Evolutionary conservation across 2,329 filamentous ascomycete genomes (phyloP).

Genomic region (Hymenoscyphus scutula): DNA sequence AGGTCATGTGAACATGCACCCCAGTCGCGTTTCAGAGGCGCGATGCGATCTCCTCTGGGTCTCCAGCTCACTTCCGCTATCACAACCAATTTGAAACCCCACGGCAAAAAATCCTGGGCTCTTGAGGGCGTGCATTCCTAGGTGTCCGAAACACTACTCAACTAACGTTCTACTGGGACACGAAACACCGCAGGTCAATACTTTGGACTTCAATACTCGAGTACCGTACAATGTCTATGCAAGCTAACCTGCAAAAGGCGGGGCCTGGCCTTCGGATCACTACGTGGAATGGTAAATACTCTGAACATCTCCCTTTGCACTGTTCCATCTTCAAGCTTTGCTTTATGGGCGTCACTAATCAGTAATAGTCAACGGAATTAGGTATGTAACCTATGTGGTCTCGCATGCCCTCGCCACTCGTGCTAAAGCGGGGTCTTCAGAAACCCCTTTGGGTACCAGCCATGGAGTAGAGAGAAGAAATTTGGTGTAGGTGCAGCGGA

Average conservation of each 20-base stretch:
- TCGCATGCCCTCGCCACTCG: not conserved
- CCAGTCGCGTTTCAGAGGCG: too few relatives aligned
- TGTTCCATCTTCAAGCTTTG: not conserved
- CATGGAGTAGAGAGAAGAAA: constrained; percentile 70
- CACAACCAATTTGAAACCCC: too few relatives aligned
- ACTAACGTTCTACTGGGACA: too few relatives aligned
- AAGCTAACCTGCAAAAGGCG: not conserved
- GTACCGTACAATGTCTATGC: not conserved
- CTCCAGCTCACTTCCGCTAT: too few relatives aligned
- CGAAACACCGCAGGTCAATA: too few relatives aligned
- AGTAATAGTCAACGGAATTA: constrained; percentile 71
- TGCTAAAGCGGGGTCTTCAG: constrained; percentile 40
- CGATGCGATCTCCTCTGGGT: too few relatives aligned
- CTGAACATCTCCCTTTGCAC: not conserved
- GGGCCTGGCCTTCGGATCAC: constrained; percentile 63
- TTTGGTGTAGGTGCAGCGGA: constrained; percentile 54
- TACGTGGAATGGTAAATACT: constrained; percentile 72
- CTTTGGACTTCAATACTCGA: too few relatives aligned
- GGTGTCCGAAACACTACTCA: too few relatives aligned
- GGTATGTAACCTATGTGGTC: constrained; percentile 43
- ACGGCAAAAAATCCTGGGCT: too few relatives aligned
- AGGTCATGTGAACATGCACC: too few relatives aligned
- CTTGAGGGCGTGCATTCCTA: too few relatives aligned
- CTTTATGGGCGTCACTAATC: constrained; percentile 17
- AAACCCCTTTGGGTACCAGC: constrained; percentile 81